Evolutionary conservation across 768 basidiomycete genomes (phyloP), one percentile per base, ranked within the genome.

Genomic region (Hortiboletus campestris): DNA sequence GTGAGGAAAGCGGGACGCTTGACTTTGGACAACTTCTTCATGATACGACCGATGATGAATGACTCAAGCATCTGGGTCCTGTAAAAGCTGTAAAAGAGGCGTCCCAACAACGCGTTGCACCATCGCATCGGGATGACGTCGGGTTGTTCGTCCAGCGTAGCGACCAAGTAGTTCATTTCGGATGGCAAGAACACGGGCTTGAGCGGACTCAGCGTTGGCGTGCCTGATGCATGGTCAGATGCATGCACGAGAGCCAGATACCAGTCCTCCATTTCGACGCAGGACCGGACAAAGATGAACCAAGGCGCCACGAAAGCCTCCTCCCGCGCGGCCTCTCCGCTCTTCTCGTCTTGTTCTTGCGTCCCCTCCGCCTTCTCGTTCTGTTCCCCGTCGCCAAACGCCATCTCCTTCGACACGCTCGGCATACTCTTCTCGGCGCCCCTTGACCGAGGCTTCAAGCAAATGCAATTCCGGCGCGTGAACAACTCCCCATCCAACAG

Each of bases 81-180:
- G 74, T 97, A 96, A 67, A 90, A 85, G 61, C 88, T 88, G 75
- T 96, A 91, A 77, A 98, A 98, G 13, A 98, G 67, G 19, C 97
- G 87, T 4, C 95, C 97, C 57, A 98, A 74, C 51, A 98, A 75
- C 0, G 94, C 97, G 66, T 99, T 99, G 46, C 98, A 76, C 97
- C 97, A 99, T 5, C 96, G 88, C 84, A 94, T 93, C 3, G 94
- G 95, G 55, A 98, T 94, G 58, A 94, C 89, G 69, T 99, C 96
- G 3, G 97, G 91, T 67, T 94, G 91, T 62, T 88, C 84, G 74
- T 98, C 97, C 57, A 99, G 78, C 7, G 87, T 91, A 16, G 85
- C 75, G 55, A 98, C 86, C 39, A 98, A 81, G 59, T 81, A 76
- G 52, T 83, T 78, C 93, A 98, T 96, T 69, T 97, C 91, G 11